Conservation (phyloP, 768 basidiomycete species). For the Psilocybe sp. region DNA sequence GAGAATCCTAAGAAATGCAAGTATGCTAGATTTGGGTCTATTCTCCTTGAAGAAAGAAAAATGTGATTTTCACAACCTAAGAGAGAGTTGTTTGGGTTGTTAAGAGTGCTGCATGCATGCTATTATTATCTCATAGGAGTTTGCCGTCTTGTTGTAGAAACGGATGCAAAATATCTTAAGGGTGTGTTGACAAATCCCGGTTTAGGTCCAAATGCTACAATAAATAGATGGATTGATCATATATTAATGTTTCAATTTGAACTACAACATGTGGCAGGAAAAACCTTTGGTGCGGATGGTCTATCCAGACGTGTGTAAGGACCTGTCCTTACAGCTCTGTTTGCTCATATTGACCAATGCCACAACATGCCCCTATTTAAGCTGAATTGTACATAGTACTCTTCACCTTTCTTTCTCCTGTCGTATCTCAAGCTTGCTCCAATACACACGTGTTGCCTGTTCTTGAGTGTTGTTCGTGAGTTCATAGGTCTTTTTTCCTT, state of each 20-base stretch:
- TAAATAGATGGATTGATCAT: constrained; percentile 34
- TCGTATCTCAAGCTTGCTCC: too few relatives aligned
- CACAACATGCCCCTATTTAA: too few relatives aligned
- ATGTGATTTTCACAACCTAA: constrained; percentile 36
- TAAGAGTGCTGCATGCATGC: constrained; percentile 16
- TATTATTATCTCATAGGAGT: constrained; percentile 18
- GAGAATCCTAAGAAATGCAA: constrained; percentile 15
- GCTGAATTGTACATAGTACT: too few relatives aligned
- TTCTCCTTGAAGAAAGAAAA: constrained; percentile 33
- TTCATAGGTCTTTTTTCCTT: too few relatives aligned
- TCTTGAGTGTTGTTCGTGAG: too few relatives aligned
- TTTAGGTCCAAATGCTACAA: constrained; percentile 27
- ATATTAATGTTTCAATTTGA: constrained; percentile 33
- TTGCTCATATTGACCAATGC: too few relatives aligned
- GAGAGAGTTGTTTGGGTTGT: constrained; percentile 35
- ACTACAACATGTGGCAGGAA: too few relatives aligned
- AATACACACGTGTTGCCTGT: too few relatives aligned
- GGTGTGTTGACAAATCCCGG: constrained; percentile 33
- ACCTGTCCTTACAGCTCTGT: too few relatives aligned
- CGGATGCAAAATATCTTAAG: constrained; percentile 29
- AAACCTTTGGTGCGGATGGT: too few relatives aligned
- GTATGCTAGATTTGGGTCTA: constrained; percentile 34
- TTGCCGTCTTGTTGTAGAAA: constrained; percentile 28
- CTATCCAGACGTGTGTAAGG: too few relatives aligned
- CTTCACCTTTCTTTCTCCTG: too few relatives aligned